phyloP scores from a whole-genome alignment of 176 grass and related monocot species.

The Otatea glauca region DNA sequence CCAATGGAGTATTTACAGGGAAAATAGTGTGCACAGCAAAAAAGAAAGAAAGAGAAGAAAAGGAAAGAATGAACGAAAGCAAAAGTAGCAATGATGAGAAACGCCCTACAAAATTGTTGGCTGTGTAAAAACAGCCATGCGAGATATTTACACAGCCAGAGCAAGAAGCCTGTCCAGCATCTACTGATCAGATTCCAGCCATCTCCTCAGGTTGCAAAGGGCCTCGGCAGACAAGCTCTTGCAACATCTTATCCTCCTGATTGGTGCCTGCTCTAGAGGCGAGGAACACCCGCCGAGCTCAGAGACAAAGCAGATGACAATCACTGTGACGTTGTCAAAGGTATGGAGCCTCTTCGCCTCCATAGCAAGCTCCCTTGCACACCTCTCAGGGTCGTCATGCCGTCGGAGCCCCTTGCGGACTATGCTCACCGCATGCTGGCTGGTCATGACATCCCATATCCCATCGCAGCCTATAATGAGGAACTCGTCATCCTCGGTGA shows the following conservation, averaged over 20 bases:
- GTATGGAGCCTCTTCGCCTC: constrained; percentile 68
- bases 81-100: neutral
- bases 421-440: constrained; percentile 62
- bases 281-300: constrained; percentile 29
- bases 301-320: constrained; percentile 62
- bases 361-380: constrained; percentile 69
- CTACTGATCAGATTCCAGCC: constrained; percentile 56
- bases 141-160: constrained; percentile 42
- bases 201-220: constrained; percentile 65
- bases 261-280: neutral
- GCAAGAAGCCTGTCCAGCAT: neutral
- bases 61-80: neutral
- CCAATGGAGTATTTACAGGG: constrained; percentile 47
- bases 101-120: constrained; percentile 63
- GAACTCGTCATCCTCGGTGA: constrained; percentile 75
- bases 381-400: constrained; percentile 67
- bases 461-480: constrained; percentile 80
- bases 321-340: constrained; percentile 80
- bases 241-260: constrained; percentile 50
- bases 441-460: constrained; percentile 81
- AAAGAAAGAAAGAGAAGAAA: neutral
- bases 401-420: constrained; percentile 63
- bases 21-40: neutral
- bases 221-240: constrained; percentile 81
- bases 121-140: constrained; percentile 27